Evolutionary conservation across 2,329 filamentous ascomycete genomes (phyloP).

Genomic region (Pyricularia grisea): DNA sequence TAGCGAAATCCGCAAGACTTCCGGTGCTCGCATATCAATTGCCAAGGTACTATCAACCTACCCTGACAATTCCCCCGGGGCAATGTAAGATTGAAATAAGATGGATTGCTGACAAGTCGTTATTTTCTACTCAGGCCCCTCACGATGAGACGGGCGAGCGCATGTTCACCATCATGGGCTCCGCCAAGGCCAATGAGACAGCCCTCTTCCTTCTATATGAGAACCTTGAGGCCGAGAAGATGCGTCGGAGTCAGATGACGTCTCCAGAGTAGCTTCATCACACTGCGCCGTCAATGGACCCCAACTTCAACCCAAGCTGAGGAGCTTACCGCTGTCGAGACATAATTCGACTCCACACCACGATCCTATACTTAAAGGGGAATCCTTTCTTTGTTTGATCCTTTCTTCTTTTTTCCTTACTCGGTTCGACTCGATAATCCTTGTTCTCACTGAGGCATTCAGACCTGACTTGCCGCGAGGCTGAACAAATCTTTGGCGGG

Average conservation of each 20-base stretch:
- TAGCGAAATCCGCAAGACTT: constrained; percentile 95
- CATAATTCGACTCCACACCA: background rate
- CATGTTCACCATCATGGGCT: constrained; percentile 99
- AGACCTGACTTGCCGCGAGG: constrained; percentile 58
- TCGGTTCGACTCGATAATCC: background rate
- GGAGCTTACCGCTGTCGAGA: background rate
- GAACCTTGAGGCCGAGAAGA: constrained; percentile 98
- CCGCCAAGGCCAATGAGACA: constrained; percentile 86
- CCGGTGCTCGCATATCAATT: constrained; percentile 93
- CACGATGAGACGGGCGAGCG: constrained; percentile 97
- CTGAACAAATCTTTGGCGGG: constrained; percentile 34
- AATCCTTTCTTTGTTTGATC: constrained; percentile 18
- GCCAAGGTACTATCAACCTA: constrained; percentile 55
- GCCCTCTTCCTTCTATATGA: constrained; percentile 95
- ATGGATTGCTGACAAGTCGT: background rate
- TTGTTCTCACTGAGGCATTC: constrained; percentile 25
- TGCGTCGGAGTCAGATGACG: constrained; percentile 77
- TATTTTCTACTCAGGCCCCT: constrained; percentile 49
- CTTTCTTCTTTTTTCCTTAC: constrained; percentile 22
- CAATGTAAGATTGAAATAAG: background rate
- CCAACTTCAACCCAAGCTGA: background rate
- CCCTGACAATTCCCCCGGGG: background rate
- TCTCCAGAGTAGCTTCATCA: constrained; percentile 1
- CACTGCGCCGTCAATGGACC: background rate
- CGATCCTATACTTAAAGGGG: background rate